Conservation (phyloP, 2,329 filamentous ascomycete genomes). For the Trichoderma endophyticum region DNA sequence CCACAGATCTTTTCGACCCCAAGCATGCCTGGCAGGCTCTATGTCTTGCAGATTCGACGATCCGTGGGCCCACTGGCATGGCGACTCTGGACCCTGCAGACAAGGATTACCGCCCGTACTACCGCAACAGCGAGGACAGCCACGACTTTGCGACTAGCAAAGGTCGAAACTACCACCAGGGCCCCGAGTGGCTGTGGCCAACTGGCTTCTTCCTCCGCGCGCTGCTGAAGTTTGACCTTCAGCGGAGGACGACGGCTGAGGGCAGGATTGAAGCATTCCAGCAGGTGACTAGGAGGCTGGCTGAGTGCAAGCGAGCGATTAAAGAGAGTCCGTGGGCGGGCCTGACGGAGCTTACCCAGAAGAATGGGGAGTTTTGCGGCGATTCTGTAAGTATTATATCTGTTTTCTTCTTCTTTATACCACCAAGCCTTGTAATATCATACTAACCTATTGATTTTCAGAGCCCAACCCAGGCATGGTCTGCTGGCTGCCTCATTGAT, state of each 20-base stretch:
- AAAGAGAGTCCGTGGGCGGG: conserved; percentile 81
- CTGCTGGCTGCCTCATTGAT: conserved; percentile 89
- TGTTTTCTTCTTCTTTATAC: neutral
- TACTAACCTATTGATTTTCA: conserved; percentile 34
- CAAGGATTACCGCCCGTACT: conserved; percentile 90
- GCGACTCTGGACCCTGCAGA: conserved; percentile 90
- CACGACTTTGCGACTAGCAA: conserved; percentile 88
- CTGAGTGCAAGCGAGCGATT: conserved; percentile 83
- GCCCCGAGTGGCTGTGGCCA: conserved; percentile 97
- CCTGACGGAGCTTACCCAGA: conserved; percentile 88
- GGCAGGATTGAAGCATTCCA: conserved; percentile 86
- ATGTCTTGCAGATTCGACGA: conserved; percentile 70
- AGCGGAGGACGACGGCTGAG: conserved; percentile 56
- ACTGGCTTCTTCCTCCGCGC: conserved; percentile 93
- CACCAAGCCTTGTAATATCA: neutral
- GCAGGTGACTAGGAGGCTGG: conserved; percentile 81
- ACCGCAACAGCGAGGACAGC: conserved; percentile 92
- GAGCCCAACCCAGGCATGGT: conserved; percentile 96
- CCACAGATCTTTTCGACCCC: conserved; percentile 79
- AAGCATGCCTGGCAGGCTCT: conserved; percentile 77
- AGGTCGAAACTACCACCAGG: conserved; percentile 96
- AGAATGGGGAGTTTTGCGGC: conserved; percentile 74
- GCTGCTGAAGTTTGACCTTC: conserved; percentile 83
- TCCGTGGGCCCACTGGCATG: conserved; percentile 90
- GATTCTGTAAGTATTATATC: conserved; percentile 70